phyloP scores from a whole-genome alignment of 352 stramenopile species.

The Aphanomyces cochlioides region DNA sequence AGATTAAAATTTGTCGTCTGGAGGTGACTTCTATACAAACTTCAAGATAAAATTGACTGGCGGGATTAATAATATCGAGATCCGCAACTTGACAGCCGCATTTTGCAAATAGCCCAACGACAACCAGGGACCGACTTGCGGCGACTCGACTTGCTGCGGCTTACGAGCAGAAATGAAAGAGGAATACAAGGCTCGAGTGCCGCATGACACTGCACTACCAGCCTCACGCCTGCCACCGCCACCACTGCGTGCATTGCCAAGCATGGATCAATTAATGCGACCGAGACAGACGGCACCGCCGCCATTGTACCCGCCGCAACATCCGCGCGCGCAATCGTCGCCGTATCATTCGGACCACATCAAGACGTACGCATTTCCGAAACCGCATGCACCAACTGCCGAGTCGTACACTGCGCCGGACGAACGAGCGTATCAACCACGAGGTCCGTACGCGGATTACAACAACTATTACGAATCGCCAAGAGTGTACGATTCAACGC shows the following conservation, averaged over 20 bases:
- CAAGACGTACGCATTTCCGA: neutral
- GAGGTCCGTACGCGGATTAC: neutral
- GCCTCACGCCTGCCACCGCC: neutral
- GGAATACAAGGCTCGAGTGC: neutral
- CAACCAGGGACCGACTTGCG: neutral
- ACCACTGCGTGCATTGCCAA: slow-evolving; percentile 18
- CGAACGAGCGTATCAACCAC: slow-evolving; percentile 14
- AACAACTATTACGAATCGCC: no score
- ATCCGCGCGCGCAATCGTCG: neutral
- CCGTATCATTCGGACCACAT: neutral
- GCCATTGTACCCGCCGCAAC: neutral
- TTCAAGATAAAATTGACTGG: neutral
- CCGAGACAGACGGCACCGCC: neutral
- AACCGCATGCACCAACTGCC: slow-evolving; percentile 6
- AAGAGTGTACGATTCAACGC: no score
- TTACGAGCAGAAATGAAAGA: neutral
- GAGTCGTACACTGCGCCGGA: neutral
- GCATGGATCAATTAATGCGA: slow-evolving; percentile 25
- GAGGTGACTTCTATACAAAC: neutral
- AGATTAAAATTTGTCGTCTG: no score
- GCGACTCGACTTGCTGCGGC: neutral
- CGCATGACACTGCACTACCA: no score
- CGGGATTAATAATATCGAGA: neutral
- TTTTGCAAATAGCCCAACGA: slow-evolving; percentile 3
- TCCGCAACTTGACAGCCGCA: neutral